Evolutionary conservation across 2,329 filamentous ascomycete genomes (phyloP), one percentile per base, ranked within the genome.

Genomic region (Colletotrichum lentis): DNA sequence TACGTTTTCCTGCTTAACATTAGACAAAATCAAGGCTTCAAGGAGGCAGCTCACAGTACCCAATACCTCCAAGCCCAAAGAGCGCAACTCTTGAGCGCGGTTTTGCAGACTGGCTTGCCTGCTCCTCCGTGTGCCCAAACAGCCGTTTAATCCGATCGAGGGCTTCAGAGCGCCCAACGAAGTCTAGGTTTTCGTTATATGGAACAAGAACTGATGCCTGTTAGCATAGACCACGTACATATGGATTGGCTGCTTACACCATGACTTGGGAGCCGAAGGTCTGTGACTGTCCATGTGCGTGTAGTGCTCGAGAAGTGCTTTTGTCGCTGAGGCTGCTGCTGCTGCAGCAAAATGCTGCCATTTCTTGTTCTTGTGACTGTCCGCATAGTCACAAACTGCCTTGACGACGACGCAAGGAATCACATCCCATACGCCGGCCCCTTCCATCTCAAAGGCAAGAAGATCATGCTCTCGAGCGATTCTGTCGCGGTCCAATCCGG

Each of bases 1-100:
- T 78, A 76, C 8, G 76, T 77, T 73, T 78, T 78, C 3, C 76
- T 78, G 24, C 10, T 1, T 10, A 2, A 2, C 8, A 10, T 75
- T 24, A 73, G 69, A 16, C 52, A 2, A 6, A 14, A 5, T 4
- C 11, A 2, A 5, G 6, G 2, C 12, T 41, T 2, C 16, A 6
- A 16, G 1, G 18, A 18, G 3, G 7, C 2, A 43, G 18, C 5
- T n/a, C 37, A 8, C n/a, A 41, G 44, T 69, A 66, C 66, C 62
- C 54, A 1, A 64, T 50, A n/a, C 65, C 65, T 2, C 61, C 65
- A 0, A 68, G 54, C 0, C 65, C 62, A 16, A 65, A 14, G 0
- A 69, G 47, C 0, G 66, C 49, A 1, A 69, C 54, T 56, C 55
- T 55, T 0, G 49, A 31, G 4, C 50, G 37, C 0, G 24, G 3